These are phyloP conservation scores for Cyphellophora attinorum DNA, from an alignment of 2,329 filamentous ascomycete species.

Conservation along the genomic window DNA sequence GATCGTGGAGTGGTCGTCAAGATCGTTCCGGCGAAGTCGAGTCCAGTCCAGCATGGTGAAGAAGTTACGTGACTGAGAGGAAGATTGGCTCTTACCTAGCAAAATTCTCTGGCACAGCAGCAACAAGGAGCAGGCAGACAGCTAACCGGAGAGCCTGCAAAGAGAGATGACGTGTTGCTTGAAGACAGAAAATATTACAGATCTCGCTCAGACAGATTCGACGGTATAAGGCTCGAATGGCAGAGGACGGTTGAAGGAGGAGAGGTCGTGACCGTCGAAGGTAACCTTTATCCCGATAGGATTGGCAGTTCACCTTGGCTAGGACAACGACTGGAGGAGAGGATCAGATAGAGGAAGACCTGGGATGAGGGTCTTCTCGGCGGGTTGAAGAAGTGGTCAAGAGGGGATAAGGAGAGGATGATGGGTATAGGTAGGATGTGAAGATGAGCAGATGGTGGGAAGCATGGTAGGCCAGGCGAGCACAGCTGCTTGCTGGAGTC, in stretches of 20 bases:
- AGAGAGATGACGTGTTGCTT: conserved; percentile 11
- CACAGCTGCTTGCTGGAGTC: no score
- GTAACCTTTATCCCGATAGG: conserved; percentile 13
- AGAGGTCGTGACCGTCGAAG: conserved; percentile 16
- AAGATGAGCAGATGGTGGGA: conserved; percentile 11
- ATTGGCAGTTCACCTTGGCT: conserved; percentile 15
- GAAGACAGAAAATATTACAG: conserved; percentile 5
- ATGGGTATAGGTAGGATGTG: conserved; percentile 8
- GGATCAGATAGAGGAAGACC: conserved; percentile 11
- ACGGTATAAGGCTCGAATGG: conserved; percentile 14
- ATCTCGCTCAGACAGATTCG: conserved; percentile 5
- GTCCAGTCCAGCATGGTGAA: not conserved
- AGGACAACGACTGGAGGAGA: conserved; percentile 13
- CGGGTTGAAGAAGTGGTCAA: not conserved
- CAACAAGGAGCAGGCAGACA: conserved; percentile 7
- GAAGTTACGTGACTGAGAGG: not conserved
- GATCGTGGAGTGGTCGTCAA: not conserved
- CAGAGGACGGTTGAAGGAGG: conserved; percentile 8
- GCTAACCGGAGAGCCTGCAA: conserved; percentile 16
- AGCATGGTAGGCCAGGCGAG: no score
- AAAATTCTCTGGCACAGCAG: not conserved
- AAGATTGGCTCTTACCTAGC: not conserved
- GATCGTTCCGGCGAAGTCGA: not conserved
- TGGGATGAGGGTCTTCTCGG: conserved; percentile 12
- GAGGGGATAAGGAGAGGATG: conserved; percentile 8